Base-by-base conservation (phyloP, 2,329 filamentous ascomycete species). In the Scytalidium lignicola region DNA sequence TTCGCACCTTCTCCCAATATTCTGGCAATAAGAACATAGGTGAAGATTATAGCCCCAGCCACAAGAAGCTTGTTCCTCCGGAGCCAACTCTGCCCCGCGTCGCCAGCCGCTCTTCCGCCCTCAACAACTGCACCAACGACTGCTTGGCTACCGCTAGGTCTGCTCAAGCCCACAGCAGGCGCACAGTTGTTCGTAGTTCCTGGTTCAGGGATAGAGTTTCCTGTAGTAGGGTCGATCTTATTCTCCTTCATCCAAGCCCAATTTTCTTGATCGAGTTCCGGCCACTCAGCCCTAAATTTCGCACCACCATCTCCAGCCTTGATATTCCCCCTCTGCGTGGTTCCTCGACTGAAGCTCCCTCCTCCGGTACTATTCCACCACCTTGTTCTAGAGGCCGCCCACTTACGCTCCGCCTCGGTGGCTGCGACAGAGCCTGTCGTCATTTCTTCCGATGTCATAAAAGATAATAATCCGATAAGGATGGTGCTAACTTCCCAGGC, bases 371-470 rank as follows among this genome's bases (percentile, higher is more conserved):
- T 88, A 71, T 99, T 99, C 91, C 91, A 97, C 93, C 93, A 99
- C 48, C 88, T 76, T 15, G 89, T 88, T 54, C 88, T 79, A 20
- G 79, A 76, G 0, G 93, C 90, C 44, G 90, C 82, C 60, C 85
- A 79, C 66, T 82, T 86, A 53, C 92, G 82, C 73, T 97, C 91
- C 3, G 79, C 74, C 44, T 88, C 80, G 0, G 82, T 86, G 17
- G 85, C 88, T 5, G 85, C 85, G 23, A 99, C 82, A 23, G 86
- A 91, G 2, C 93, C 93, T 0, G 93, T 97, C 0, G 93, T 99
- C 87, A 97, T 96, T 73, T 99, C 93, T 65, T 99, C 92, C 57
- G 88, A 90, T 2, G 92, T 97, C 93, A 99, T 99, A 70, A 99
- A 99, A 37, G 88, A 95, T 54, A 97, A 75, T 22, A 99, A 79